Percentiles rank a stretch among this genome's conserved stretches.
These are phyloP conservation scores for Ceratobasidium sp. DNA, from an alignment of 1,284 basidiomycete genomes.

Conservation along the genomic window DNA sequence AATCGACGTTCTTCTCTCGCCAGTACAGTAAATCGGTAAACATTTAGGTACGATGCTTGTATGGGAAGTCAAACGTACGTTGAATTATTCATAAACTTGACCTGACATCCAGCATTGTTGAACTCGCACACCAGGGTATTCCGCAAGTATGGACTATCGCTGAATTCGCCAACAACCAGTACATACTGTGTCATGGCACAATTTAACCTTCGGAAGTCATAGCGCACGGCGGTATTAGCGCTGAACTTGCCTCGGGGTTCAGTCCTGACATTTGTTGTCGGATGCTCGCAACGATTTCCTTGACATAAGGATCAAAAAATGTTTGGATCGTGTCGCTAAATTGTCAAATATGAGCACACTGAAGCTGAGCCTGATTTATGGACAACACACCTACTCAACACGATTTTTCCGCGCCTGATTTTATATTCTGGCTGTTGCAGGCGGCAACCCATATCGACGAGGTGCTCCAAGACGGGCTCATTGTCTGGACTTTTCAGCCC, in stretches of 20 bases:
- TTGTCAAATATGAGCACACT: not conserved
- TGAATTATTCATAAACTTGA: constrained; percentile 34
- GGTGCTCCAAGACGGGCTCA: not conserved
- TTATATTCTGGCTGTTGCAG: not conserved
- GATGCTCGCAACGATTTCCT: constrained; percentile 21
- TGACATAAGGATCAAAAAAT: constrained; percentile 41
- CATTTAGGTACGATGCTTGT: not conserved
- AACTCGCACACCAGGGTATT: not conserved
- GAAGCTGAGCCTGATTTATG: not conserved
- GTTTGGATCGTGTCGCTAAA: not conserved
- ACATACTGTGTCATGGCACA: not conserved
- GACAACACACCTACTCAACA: not conserved
- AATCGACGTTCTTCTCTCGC: no score
- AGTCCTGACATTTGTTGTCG: constrained; percentile 28
- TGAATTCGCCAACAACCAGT: constrained; percentile 21
- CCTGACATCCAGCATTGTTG: not conserved
- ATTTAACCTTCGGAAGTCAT: no score
- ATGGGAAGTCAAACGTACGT: constrained; percentile 35
- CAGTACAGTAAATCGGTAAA: not conserved
- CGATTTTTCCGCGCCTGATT: constrained; percentile 14
- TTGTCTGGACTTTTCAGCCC: not conserved
- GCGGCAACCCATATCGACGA: constrained; percentile 26
- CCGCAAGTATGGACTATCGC: constrained; percentile 26
- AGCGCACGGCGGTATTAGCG: not conserved
- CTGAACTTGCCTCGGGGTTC: constrained; percentile 3